Conservation (phyloP, 371 early-diverging fungal genomes). For the Zychaea mexicana region DNA sequence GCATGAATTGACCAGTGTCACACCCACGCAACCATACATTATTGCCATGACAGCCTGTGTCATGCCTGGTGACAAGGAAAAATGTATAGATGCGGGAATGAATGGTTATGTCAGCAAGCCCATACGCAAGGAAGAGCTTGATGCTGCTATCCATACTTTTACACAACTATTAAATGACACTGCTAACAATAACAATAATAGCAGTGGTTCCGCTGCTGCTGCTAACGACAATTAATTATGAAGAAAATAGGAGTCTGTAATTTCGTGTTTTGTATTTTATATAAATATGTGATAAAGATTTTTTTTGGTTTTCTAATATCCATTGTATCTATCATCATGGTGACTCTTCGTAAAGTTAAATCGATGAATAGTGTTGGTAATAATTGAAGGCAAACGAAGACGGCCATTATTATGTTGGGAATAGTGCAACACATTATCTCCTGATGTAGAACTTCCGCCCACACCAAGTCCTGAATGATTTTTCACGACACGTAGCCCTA, state of each 20-base stretch:
- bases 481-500: not conserved
- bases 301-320: too few relatives aligned
- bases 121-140: slow-evolving; percentile 48
- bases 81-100: slow-evolving; percentile 50
- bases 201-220: too few relatives aligned
- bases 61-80: slow-evolving; percentile 57
- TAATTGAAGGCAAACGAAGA: not conserved
- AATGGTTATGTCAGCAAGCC: slow-evolving; percentile 45
- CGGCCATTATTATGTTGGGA: not conserved
- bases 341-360: not conserved
- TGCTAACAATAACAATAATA: too few relatives aligned
- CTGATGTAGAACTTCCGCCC: not conserved
- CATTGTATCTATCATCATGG: slow-evolving; percentile 21
- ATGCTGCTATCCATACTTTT: slow-evolving; percentile 29
- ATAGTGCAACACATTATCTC: not conserved
- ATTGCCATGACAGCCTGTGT: slow-evolving; percentile 62
- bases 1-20: slow-evolving; percentile 19
- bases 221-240: not conserved
- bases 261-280: too few relatives aligned
- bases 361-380: not conserved
- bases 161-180: slow-evolving; percentile 7
- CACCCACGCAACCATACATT: slow-evolving; percentile 41
- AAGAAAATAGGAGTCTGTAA: too few relatives aligned
- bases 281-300: too few relatives aligned
- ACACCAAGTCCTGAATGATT: not conserved